Evolutionary conservation across 305 asterid species (phyloP).

Genomic region (Fraxinus paxiana): DNA sequence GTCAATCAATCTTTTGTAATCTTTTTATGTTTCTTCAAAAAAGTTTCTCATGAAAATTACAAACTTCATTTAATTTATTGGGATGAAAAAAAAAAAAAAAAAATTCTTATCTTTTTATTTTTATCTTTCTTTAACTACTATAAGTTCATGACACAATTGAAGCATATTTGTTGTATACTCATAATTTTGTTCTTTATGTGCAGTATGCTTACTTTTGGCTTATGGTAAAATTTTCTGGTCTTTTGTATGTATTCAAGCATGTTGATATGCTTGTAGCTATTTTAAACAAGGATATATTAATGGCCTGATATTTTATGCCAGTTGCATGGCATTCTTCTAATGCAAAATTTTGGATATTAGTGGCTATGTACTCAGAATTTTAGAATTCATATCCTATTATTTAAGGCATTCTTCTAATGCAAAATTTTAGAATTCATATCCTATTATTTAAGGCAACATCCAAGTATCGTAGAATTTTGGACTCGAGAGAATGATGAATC

Average conservation of each 20-base stretch:
- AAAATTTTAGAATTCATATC: background rate
- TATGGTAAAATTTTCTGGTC: background rate
- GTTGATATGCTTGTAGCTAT: background rate
- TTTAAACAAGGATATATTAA: background rate
- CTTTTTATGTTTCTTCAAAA: background rate
- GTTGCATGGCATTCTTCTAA: background rate
- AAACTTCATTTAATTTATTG: background rate
- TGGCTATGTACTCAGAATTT: background rate
- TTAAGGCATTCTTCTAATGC: background rate
- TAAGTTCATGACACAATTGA: background rate
- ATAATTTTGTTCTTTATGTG: background rate
- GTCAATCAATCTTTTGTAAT: background rate
- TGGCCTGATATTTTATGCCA: background rate
- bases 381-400: background rate
- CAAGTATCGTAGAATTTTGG: background rate
- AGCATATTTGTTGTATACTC: background rate
- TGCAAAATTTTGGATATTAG: background rate
- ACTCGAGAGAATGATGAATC: constrained; percentile 3
- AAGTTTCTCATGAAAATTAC: background rate
- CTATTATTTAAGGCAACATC: background rate
- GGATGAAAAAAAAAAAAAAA: background rate
- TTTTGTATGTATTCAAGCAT: background rate
- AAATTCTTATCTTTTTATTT: background rate
- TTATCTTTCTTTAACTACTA: background rate
- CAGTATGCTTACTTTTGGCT: background rate